Evolutionary conservation across 352 stramenopile genomes (phyloP), one percentile per base, ranked within the genome.

Genomic region (Phytophthora sansomeana): DNA sequence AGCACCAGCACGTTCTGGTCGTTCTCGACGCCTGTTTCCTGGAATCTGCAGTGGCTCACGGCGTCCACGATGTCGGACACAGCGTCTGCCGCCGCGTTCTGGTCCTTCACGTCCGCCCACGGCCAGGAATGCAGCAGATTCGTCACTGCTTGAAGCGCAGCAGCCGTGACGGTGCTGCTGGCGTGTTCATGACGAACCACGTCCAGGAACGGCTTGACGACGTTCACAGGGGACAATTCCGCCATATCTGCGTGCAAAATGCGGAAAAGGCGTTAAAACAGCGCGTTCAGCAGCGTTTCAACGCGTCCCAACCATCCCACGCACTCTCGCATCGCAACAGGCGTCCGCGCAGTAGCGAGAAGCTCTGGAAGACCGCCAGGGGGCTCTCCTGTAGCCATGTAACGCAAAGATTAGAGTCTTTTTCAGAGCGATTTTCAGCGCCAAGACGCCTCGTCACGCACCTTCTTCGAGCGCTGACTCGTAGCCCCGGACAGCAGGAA

Each of bases 171-270:
- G 11, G 76, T 89, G 24, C 96, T 98, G 44, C 85, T 97, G 42
- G 97, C 96, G 38, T 98, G 85, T 17, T 95, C 81, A 38, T 96
- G 95, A 39, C 91, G 85, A 30, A 99, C 88, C 30, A 98, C 90
- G 63, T 97, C 89, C 36, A 98, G 88, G 68, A 99, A 99, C 10
- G 97, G 97, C 61, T 89, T 85, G 14, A 99, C 63, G 28, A 92
- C 74, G 43, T 59, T 75, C 53, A 75, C 72, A 16, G 86, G 78
- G 35, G 85, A 78, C 28, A 94, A 57, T 50, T 94, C 88, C 0
- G 64, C 43, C 51, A 91, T 47, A 51, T 85, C 86, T 91, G 54
- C 14, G 26, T 56, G 48, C n/a, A 67, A 64, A 58, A 51, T 11
- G 24, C 35, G n/a, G 10, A 30, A 33, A 54, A 68, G 32, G 6